phyloP scores from a whole-genome alignment of 306 rosid genomes.

The Betula pendula region DNA sequence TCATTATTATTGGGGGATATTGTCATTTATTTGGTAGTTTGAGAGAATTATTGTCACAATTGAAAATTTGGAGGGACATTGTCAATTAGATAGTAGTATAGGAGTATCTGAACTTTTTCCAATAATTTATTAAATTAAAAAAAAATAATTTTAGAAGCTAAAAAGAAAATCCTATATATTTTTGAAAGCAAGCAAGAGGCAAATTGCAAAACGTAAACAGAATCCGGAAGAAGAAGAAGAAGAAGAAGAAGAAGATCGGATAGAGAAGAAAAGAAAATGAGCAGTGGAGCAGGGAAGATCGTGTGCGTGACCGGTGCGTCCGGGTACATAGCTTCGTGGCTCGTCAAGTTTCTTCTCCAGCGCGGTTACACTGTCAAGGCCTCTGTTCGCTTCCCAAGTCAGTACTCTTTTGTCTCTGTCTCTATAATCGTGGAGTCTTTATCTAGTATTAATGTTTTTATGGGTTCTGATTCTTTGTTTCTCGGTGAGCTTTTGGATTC shows the following conservation, averaged over 20 bases:
- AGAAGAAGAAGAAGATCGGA: neutral
- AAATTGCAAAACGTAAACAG: neutral
- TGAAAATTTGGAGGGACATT: too few species aligned
- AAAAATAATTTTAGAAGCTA: too few species aligned
- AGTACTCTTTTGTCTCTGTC: neutral
- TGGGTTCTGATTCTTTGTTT: neutral
- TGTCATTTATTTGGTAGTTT: too few species aligned
- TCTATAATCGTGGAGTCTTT: neutral
- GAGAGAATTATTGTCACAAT: too few species aligned
- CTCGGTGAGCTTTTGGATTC: neutral
- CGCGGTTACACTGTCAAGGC: conserved; percentile 57
- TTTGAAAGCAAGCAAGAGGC: neutral
- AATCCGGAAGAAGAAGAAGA: neutral
- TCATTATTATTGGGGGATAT: too few species aligned
- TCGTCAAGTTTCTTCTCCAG: conserved; percentile 51
- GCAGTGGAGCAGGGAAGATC: conserved; percentile 33
- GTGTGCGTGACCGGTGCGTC: conserved; percentile 61
- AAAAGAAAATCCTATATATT: too few species aligned
- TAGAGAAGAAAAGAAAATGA: conserved; percentile 24
- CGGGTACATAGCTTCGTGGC: conserved; percentile 60
- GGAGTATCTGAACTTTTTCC: too few species aligned
- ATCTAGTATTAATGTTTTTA: neutral
- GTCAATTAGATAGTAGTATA: too few species aligned
- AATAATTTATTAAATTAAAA: too few species aligned
- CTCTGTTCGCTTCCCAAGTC: conserved; percentile 52